Base-by-base conservation (phyloP, 164 flowering plant genomes). In the Berberis vulgaris region DNA sequence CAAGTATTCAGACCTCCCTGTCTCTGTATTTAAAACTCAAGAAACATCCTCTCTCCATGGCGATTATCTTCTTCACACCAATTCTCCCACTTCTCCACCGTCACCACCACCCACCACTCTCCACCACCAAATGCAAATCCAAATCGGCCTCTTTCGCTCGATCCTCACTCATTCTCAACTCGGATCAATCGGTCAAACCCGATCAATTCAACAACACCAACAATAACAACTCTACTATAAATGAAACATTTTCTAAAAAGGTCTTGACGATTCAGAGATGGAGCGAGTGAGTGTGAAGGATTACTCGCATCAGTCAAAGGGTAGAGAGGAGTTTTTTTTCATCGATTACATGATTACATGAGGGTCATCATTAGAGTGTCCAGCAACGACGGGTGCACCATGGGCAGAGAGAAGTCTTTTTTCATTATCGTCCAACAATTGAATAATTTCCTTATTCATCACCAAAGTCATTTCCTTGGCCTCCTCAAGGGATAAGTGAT, bases 281-380 rank as follows among this genome's bases (percentile, higher is more conserved):
- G 69, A 69, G 62, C 45, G 54, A 43, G 45, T 66, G 69, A 75
- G 73, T 2, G 68, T 78, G 62, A 75, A 67, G 66, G 86, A 82
- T 56, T 84, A 67, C 61, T 67, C 82, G 3, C 81, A 78, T 13
- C 64, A 66, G 45, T 49, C 80, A 9, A 77, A 64, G 65, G 79
- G 74, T 13, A 26, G 26, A 26, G 26, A 26, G 26, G 26, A 26
- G 26, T 26, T 0, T 26, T 26, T 26, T 26, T 26, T 26, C 26
- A 26, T 26, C 26, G 26, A 26, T 26, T 26, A 26, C 26, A 26
- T 26, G 26, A 26, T 26, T 26, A 26, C 26, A 26, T 26, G 26
- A 26, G 26, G 26, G 26, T 26, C 26, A 26, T 26, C 26, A 26
- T 26, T 26, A 26, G 26, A 26, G 26, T 26, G 0, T 26, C 26